Evolutionary conservation across 2,329 filamentous ascomycete genomes (phyloP), one percentile per base, ranked within the genome.

Genomic region (Bipolaris cookei): DNA sequence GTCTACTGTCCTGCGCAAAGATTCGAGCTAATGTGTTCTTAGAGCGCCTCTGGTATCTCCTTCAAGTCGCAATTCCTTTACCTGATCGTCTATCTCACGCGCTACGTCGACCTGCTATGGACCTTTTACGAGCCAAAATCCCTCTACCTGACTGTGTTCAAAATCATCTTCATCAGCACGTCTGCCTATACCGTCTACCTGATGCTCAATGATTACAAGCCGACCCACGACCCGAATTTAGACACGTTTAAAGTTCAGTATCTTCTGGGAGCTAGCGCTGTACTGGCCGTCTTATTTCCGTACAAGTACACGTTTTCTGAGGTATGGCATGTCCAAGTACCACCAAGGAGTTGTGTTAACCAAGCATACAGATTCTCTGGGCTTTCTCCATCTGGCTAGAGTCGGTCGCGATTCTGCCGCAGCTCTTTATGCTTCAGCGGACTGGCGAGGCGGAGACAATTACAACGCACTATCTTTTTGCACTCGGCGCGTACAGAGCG

Each of bases 401-500:
- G 81, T 89, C 90, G 4, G 95, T 99, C 16, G 95, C 95, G 50
- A 99, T 99, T 68, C 85, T 99, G 59, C 95, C 95, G 1, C 95
- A 99, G 81, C 86, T 99, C 51, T 98, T 99, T 79, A 96, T 99
- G 91, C 84, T 99, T 63, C 95, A 99, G 81, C 86, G 95, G 70
- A 99, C 95, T 0, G 96, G 95, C 66, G 94, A 98, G 81, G 96
- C 95, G 10, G 95, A 99, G 81, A 97, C 95, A n/a, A 99, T 99
- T 74, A 99, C 95, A 11, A 97, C 93, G 1, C 94, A 99, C 79
- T 99, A 99, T 77, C 85, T 99, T 39, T 97, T 97, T 73, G 94
- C 96, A 13, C 83, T 99, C 35, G 95, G 95, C 32, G 82, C 89
- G 62, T 99, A 99, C 82, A 86, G 95, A 55, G 91, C 93, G 3